Percentiles rank a stretch among this genome's conserved stretches.
Evolutionary conservation across 148 eudicot species (phyloP).

Genomic region (Polygonum maritimum): DNA sequence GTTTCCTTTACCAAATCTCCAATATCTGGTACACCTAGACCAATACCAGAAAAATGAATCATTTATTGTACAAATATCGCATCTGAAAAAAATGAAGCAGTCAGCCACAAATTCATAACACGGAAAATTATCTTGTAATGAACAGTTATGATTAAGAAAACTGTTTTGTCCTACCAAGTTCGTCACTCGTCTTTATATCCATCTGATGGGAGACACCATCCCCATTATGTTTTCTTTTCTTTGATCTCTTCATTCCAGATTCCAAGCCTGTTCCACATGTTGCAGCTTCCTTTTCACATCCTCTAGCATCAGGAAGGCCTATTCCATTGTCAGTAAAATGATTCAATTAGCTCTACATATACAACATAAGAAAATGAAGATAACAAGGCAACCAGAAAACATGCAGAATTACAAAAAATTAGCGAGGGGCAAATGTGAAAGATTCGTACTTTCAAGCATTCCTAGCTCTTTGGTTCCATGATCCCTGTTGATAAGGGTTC

Average conservation of each 20-base stretch:
- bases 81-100: not conserved
- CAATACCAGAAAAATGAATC: not conserved
- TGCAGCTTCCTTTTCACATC: conserved; percentile 14
- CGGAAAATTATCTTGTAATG: not conserved
- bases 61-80: not conserved
- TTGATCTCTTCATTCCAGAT: conserved; percentile 18
- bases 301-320: conserved; percentile 15
- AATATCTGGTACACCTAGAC: not conserved
- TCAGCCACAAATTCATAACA: not conserved
- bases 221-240: conserved; percentile 20
- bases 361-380: not conserved
- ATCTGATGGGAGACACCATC: conserved; percentile 17
- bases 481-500: not conserved
- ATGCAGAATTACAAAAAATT: not conserved
- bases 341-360: not conserved
- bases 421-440: not conserved
- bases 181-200: conserved; percentile 14
- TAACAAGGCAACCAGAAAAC: not conserved
- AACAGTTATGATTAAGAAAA: not conserved
- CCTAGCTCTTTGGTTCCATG: not conserved
- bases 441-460: not conserved
- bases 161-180: not conserved
- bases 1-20: not conserved
- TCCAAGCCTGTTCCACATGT: conserved; percentile 12
- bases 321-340: not conserved